A percentile compares a stretch with the other conserved stretches of the same genome.
These are phyloP conservation scores for Lachnellula cervina DNA, from an alignment of 2,329 filamentous ascomycete genomes.

Conservation along the genomic window DNA sequence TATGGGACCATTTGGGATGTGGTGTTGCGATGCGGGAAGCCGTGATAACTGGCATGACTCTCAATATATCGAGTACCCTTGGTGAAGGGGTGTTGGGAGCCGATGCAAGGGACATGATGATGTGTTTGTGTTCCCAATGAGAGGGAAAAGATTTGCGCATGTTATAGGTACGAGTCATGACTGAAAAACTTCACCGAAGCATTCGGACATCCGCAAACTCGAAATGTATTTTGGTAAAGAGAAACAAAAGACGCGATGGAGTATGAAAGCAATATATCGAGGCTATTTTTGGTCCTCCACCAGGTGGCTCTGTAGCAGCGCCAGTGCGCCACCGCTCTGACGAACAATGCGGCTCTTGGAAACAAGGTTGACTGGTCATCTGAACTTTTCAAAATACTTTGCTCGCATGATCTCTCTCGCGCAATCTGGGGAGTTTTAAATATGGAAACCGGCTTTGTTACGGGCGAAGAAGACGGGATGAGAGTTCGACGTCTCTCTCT, in stretches of 20 bases:
- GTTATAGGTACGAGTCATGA: background rate
- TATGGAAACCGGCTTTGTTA: constrained; percentile 9
- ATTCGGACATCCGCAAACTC: background rate
- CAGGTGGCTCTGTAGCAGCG: background rate
- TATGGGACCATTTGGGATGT: background rate
- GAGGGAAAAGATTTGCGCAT: background rate
- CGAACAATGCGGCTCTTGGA: constrained; percentile 9
- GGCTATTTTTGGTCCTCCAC: background rate
- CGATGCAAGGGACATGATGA: background rate
- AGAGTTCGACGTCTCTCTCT: background rate
- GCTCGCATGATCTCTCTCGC: constrained; percentile 4
- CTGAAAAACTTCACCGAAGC: background rate
- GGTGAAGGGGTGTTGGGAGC: background rate
- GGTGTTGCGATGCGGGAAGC: background rate
- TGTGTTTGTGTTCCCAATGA: background rate
- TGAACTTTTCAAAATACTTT: constrained; percentile 1
- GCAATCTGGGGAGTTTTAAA: constrained; percentile 7
- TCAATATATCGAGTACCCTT: background rate
- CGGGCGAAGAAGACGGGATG: background rate
- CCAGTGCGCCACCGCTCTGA: background rate
- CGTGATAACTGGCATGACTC: background rate
- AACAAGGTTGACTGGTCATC: background rate
- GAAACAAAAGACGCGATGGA: too few species aligned
- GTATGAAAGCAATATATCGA: background rate
- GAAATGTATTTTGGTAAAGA: background rate